Conservation (phyloP, 441 rosid species). For the Metrosideros polymorpha region DNA sequence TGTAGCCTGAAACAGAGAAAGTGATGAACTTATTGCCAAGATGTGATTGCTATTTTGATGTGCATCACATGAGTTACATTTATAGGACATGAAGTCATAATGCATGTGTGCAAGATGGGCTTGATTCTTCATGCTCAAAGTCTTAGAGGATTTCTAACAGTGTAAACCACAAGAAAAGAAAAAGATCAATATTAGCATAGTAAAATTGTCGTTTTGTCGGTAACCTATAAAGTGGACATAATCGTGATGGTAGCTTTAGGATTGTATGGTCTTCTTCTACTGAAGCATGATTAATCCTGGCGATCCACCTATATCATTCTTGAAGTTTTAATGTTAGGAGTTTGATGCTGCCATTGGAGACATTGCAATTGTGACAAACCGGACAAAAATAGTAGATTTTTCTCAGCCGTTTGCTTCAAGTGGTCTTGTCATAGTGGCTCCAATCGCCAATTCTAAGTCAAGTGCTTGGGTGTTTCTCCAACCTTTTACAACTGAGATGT, state of each 20-base stretch:
- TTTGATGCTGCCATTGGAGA: conserved; percentile 89
- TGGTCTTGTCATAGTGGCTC: conserved; percentile 86
- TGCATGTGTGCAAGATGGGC: neutral
- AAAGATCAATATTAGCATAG: neutral
- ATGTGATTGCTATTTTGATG: neutral
- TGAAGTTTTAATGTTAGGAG: conserved; percentile 36
- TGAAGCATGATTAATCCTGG: neutral
- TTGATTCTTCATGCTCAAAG: neutral
- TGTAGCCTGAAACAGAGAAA: neutral
- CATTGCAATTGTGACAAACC: conserved; percentile 60
- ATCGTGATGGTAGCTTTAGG: neutral
- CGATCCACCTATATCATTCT: neutral
- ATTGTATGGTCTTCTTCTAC: neutral
- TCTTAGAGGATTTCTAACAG: neutral
- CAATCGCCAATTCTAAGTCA: conserved; percentile 22
- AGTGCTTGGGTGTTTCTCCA: conserved; percentile 67
- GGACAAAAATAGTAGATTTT: conserved; percentile 67
- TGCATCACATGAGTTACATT: neutral
- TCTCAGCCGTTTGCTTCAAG: conserved; percentile 74
- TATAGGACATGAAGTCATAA: neutral
- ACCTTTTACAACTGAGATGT: conserved; percentile 58
- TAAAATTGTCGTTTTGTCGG: neutral
- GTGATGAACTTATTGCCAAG: neutral
- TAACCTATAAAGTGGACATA: neutral
- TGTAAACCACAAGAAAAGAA: neutral